Evolutionary conservation across 257 asterid genomes (phyloP), one percentile per base, ranked within the genome.

Genomic region (Solanum stenotomum): DNA sequence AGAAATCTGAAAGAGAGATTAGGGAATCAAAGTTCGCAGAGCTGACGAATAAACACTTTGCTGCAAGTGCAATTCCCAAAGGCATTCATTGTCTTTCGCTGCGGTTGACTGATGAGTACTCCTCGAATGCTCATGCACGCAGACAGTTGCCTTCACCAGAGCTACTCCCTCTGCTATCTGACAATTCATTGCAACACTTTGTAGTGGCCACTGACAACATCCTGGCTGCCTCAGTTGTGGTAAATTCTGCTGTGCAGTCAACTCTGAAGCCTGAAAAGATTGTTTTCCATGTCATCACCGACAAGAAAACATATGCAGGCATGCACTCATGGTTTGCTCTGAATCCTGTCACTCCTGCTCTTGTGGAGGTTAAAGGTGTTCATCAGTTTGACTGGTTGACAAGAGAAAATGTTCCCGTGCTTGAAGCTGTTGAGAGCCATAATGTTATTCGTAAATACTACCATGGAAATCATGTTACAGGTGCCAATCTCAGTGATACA

Each of bases 241-340:
- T 97, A 82, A 88, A 94, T 75, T 96, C 99, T 91, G 92, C 99
- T 61, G 94, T 97, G 86, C 95, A 91, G 92, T 93, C 99, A 90
- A 94, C 98, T 82, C 86, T 89, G 56, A 90, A 90, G 72, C 99
- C 99, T 81, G 98, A 92, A 90, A 97, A 92, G 91, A 92, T 96
- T 87, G 95, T 97, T 90, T 97, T 97, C 93, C 99, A 97, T 89
- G 98, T 97, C 94, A 93, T 97, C 84, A 97, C 99, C 11, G 99
- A 97, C 95, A 97, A 97, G 93, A 97, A 97, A 94, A 97, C 98
- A 85, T 97, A 95, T 89, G 96, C 99, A 33, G 98, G 96, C 92
- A 97, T 97, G 99, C 99, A 97, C 91, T 95, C 99, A 44, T 97
- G 99, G 99, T 97, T 97, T 72, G 99, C 99, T 44, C 87, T 97